Evolutionary conservation across 1,284 basidiomycete species (phyloP).

Genomic region (Cryptococcus maquisensis): DNA sequence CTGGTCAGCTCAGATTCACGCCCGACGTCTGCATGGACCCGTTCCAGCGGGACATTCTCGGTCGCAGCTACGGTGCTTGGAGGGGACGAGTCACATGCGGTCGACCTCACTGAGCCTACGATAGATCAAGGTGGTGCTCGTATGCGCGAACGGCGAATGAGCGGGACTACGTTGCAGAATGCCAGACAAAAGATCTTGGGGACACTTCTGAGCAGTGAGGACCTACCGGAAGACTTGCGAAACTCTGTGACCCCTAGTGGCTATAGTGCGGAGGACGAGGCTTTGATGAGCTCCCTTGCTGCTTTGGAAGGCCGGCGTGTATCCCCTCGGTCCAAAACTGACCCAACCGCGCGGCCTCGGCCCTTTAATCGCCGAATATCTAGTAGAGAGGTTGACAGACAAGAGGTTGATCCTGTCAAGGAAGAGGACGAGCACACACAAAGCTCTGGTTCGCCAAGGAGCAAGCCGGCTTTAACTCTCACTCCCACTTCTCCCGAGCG

Average conservation of each 20-base stretch:
- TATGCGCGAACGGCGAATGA: conserved; percentile 24
- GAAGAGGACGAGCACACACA: conserved; percentile 26
- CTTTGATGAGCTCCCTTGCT: conserved; percentile 34
- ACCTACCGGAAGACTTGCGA: conserved; percentile 4
- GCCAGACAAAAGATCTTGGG: conserved; percentile 40
- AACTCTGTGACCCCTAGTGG: background rate
- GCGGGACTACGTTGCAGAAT: conserved; percentile 39
- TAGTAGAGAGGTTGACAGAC: conserved; percentile 12
- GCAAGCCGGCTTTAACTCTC: too few species aligned
- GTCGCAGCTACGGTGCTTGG: conserved; percentile 22
- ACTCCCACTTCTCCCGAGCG: background rate
- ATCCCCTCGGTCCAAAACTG: background rate
- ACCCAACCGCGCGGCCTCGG: conserved; percentile 8
- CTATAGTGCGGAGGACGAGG: conserved; percentile 20
- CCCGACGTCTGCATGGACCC: conserved; percentile 30
- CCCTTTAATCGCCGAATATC: background rate
- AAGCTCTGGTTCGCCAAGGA: background rate
- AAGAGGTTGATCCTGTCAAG: conserved; percentile 16
- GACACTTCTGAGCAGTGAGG: conserved; percentile 23
- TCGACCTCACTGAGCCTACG: conserved; percentile 22
- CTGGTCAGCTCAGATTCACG: conserved; percentile 35
- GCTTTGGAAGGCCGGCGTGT: conserved; percentile 29
- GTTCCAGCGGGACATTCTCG: conserved; percentile 31
- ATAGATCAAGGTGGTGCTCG: conserved; percentile 3
- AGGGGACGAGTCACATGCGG: conserved; percentile 20